Evolutionary conservation across 2,329 filamentous ascomycete genomes (phyloP).

Genomic region (Pseudophaeomoniella oleicola): DNA sequence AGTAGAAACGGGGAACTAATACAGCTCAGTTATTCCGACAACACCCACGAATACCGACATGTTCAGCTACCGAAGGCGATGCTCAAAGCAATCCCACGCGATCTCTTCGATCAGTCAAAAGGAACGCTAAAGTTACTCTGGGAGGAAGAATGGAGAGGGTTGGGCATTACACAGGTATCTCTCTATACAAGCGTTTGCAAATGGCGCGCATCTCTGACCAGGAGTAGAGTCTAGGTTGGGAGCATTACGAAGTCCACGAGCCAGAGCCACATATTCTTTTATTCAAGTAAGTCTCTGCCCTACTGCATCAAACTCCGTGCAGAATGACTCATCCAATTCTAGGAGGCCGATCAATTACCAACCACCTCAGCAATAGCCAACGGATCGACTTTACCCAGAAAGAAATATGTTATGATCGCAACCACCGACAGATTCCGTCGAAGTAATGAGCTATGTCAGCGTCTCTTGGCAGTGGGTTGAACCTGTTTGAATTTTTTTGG

Average conservation of each 20-base stretch:
- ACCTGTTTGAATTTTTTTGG: background rate
- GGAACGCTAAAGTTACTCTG: slow-evolving; percentile 91
- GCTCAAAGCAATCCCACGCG: slow-evolving; percentile 91
- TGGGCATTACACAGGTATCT: slow-evolving; percentile 89
- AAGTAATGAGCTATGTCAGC: background rate
- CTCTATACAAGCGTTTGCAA: background rate
- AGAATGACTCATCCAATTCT: no score
- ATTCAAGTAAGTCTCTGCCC: slow-evolving; percentile 64
- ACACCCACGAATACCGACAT: slow-evolving; percentile 90
- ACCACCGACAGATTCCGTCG: background rate
- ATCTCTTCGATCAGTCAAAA: slow-evolving; percentile 78
- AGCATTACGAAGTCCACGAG: slow-evolving; percentile 98
- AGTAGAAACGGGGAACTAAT: no score
- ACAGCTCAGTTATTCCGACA: slow-evolving; percentile 85
- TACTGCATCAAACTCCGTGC: no score
- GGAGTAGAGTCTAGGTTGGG: slow-evolving; percentile 87
- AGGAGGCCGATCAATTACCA: slow-evolving; percentile 80
- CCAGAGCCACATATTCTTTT: slow-evolving; percentile 95
- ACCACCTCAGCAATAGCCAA: slow-evolving; percentile 25
- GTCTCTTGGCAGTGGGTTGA: background rate
- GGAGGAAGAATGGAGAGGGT: slow-evolving; percentile 95
- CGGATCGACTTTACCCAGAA: background rate
- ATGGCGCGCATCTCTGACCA: slow-evolving; percentile 1
- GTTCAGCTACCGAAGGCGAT: slow-evolving; percentile 96
- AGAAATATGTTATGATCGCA: background rate